Base-by-base conservation (phyloP, 1,284 basidiomycete genomes). In the Cystodermella granulosa region DNA sequence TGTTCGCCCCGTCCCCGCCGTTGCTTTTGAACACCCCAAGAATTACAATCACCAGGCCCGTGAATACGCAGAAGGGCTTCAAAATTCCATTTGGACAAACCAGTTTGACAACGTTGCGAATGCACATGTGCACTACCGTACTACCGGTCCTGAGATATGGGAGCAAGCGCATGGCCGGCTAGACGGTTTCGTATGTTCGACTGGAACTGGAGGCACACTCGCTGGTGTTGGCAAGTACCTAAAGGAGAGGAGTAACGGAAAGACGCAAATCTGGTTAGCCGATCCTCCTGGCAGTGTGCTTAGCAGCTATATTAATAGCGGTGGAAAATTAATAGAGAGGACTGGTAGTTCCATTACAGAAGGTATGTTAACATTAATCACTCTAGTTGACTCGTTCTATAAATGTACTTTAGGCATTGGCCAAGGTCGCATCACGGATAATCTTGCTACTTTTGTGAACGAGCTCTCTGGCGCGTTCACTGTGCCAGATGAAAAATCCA, bases 31-130 rank as follows among this genome's bases (percentile, higher is more conserved):
- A 61, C 87, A 99, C 69, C 92, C 93, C 7, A 70, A 80, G 52
- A 99, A 99, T 73, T 99, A 98, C 77, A 99, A 98, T 69, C 96
- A 98, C 73, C 95, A 95, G 70, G 96, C 96, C 24, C 82, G 84
- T 43, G 86, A 92, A 51, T 91, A 86, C 56, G 95, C 95, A 38
- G 78, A 83, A 45, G 68, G 71, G n/a, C 70, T 87, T 24, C 78
- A 83, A n/a, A 97, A 97, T 61, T 87, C 93, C 17, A 82, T 98
- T 49, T 99, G 96, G 95, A 98, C 93, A n/a, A 87, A 98, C 72
- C 95, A 98, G 69, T 98, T 98, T 63, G 94, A 98, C 71, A 97
- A 97, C 68, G 81, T 75, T 8, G 89, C 90, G 14, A 98, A 98
- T 65, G 83, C 95, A 14, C 67, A 84, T 31, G 87, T 86, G 15